phyloP scores from a whole-genome alignment of 2,329 filamentous ascomycete genomes.

The Colletotrichum nymphaeae region DNA sequence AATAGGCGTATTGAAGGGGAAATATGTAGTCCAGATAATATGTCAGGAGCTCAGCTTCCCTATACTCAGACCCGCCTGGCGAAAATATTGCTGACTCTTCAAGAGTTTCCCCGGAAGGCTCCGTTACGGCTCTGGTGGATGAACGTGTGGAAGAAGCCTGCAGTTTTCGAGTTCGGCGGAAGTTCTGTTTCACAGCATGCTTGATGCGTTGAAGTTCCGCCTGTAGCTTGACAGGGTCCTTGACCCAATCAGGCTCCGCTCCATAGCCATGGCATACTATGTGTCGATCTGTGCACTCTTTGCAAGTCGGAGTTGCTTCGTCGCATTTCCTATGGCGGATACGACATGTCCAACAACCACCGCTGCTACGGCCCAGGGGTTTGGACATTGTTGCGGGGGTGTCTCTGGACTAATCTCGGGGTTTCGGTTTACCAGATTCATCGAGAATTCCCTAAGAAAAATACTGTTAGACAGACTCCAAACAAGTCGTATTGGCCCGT shows the following conservation, averaged over 20 bases:
- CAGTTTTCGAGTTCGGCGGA: constrained; percentile 33
- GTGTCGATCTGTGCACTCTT: constrained; percentile 38
- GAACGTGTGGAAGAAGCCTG: constrained; percentile 6
- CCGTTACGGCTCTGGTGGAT: background rate
- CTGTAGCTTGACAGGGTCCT: constrained; percentile 42
- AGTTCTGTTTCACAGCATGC: constrained; percentile 39
- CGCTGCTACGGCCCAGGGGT: constrained; percentile 32
- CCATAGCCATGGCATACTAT: constrained; percentile 44
- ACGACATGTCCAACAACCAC: constrained; percentile 44
- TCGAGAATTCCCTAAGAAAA: background rate
- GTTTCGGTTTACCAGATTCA: background rate
- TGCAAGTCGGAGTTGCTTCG: constrained; percentile 39
- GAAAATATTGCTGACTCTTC: constrained; percentile 9
- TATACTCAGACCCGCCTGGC: background rate
- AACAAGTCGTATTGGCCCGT: background rate
- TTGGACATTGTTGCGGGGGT: constrained; percentile 1
- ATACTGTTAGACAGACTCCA: background rate
- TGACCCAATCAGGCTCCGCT: constrained; percentile 49
- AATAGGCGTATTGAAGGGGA: constrained; percentile 41
- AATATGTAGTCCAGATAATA: constrained; percentile 45
- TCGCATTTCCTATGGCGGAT: constrained; percentile 44
- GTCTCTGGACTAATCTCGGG: background rate
- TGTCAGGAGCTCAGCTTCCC: constrained; percentile 42
- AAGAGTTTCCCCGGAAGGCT: background rate
- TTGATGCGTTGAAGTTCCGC: constrained; percentile 42